Evolutionary conservation across 177 flowering plant species (phyloP), one percentile per base, ranked within the genome.

Genomic region (Vitis hybrid): DNA sequence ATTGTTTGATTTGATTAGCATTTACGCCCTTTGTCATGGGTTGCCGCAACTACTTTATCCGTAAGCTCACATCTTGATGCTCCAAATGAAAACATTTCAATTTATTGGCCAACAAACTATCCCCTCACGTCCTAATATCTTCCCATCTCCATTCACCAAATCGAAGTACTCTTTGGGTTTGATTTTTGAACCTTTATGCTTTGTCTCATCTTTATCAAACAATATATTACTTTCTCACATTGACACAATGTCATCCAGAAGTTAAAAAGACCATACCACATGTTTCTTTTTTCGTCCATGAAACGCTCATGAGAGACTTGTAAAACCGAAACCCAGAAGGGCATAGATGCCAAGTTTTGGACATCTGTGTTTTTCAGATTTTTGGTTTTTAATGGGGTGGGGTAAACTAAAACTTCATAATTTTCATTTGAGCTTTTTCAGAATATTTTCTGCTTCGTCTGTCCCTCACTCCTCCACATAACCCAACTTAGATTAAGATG

Each of bases 171-270:
- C 18, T 62, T 51, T 50, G 12, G 15, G 1, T 58, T 72, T 28
- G 38, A 24, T 54, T 55, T 57, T 50, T 47, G 2, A 50, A 11
- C 69, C 12, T 64, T 72, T 51, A n/a, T 28, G 44, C 2, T 0
- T 52, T 72, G 75, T 53, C 70, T 66, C 4, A 58, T 59, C 75
- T 72, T 71, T 71, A 53, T 31, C 28, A 11, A 70, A 70, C 66
- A 70, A 70, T 18, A 20, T 50, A 28, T 57, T 51, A 22, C 7
- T 51, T 44, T 62, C 49, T 28, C 10, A 62, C 7, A 4, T 33
- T 33, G 5, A 33, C 8, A 33, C 44, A 33, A 33, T 33, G 44
- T 33, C 44, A 4, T 33, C 44, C 44, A 33, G 5, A 33, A 33
- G 44, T 33, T 33, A 0, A 0, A 5, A 33, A 33, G 28, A 24